Evolutionary conservation across 371 early-diverging fungal genomes (phyloP).

Genomic region (Mortierella sp.): DNA sequence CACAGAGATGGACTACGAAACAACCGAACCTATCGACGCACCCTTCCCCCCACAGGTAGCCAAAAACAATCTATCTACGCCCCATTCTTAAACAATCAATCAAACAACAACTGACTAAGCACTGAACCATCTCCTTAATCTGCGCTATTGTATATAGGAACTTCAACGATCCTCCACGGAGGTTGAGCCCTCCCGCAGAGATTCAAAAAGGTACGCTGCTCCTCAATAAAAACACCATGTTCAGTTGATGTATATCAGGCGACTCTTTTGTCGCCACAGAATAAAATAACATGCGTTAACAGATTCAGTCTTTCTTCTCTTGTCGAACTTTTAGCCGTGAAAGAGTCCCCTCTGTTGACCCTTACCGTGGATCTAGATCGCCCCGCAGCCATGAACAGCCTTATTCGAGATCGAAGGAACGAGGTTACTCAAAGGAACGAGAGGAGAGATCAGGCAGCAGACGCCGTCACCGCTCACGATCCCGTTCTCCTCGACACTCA

Average conservation of each 20-base stretch:
- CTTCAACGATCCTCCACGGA: constrained; percentile 39
- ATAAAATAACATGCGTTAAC: constrained; percentile 20
- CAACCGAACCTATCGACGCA: constrained; percentile 87
- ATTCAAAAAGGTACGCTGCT: constrained; percentile 37
- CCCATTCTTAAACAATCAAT: constrained; percentile 3
- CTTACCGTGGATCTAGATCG: constrained; percentile 60
- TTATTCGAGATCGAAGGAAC: constrained; percentile 33
- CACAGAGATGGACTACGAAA: constrained; percentile 51
- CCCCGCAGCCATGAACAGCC: constrained; percentile 44
- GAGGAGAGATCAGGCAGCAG: constrained; percentile 41
- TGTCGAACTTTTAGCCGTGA: constrained; percentile 22
- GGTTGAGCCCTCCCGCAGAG: constrained; percentile 27
- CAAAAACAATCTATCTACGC: constrained; percentile 21
- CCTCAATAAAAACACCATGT: not conserved
- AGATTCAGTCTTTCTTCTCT: not conserved
- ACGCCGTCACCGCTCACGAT: constrained; percentile 58
- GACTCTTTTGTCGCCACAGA: not conserved
- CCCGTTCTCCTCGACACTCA: constrained; percentile 64
- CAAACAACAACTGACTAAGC: not conserved
- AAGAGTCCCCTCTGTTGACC: constrained; percentile 46
- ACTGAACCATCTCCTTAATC: not conserved
- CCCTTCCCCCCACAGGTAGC: constrained; percentile 84
- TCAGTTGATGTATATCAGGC: not conserved
- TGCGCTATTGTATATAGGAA: constrained; percentile 21
- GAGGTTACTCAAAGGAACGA: constrained; percentile 39